These are phyloP conservation scores for Penicillium psychrofluorescens DNA, from an alignment of 495 filamentous ascomycete species.

Conservation along the genomic window DNA sequence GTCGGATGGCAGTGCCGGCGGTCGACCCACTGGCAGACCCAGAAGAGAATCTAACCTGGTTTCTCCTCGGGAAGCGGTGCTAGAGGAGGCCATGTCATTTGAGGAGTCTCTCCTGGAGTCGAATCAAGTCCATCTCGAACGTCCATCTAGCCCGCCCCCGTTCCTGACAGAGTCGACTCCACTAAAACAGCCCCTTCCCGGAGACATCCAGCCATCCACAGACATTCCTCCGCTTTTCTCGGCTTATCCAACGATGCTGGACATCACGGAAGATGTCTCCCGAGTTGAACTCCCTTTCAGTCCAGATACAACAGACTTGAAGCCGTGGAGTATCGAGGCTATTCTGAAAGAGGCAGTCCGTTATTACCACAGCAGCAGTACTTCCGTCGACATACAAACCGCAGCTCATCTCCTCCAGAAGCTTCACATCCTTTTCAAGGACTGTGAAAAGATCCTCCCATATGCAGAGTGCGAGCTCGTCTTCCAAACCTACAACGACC, in stretches of 20 bases:
- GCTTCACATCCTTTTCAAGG: constrained; percentile 32
- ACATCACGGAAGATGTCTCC: constrained; percentile 14
- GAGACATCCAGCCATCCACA: constrained; percentile 1
- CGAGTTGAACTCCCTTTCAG: constrained; percentile 23
- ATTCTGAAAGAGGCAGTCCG: constrained; percentile 38
- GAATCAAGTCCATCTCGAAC: constrained; percentile 27
- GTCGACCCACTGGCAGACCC: not conserved
- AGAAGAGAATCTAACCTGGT: constrained; percentile 20
- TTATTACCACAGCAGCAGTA: constrained; percentile 34
- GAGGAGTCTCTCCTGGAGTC: constrained; percentile 15
- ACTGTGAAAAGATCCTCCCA: constrained; percentile 37
- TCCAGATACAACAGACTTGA: constrained; percentile 23
- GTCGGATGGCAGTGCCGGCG: constrained; percentile 8
- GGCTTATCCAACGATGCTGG: constrained; percentile 7
- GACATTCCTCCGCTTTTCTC: not conserved
- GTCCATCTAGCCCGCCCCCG: constrained; percentile 34
- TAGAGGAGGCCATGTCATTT: constrained; percentile 13
- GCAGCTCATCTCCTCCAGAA: constrained; percentile 41
- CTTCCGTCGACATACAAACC: constrained; percentile 38
- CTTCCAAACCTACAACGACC: constrained; percentile 57
- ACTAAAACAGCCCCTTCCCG: constrained; percentile 8
- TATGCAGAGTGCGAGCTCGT: constrained; percentile 41
- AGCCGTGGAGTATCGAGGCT: constrained; percentile 43
- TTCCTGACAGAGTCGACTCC: constrained; percentile 32
- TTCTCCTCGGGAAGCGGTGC: constrained; percentile 13